phyloP scores from a whole-genome alignment of 345 rosid species.

The Pistacia atlantica region DNA sequence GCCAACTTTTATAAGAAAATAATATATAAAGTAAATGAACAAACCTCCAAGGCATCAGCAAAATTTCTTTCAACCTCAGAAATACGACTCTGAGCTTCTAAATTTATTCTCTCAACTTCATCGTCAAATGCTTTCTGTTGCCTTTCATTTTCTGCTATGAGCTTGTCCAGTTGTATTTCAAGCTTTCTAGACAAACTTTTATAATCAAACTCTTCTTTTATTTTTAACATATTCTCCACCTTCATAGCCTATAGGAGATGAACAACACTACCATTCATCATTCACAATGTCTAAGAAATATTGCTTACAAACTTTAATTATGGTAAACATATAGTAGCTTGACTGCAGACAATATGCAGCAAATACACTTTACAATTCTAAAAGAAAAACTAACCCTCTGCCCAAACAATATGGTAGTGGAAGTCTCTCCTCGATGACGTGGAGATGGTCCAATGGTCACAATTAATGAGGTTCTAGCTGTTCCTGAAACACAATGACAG shows the following conservation, averaged over 20 bases:
- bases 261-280: background rate
- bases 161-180: conserved; percentile 87
- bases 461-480: conserved; percentile 83
- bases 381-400: conserved; percentile 63
- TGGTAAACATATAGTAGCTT: background rate
- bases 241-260: conserved; percentile 80
- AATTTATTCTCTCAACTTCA: conserved; percentile 79
- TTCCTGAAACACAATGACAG: conserved; percentile 47
- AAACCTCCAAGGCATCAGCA: conserved; percentile 85
- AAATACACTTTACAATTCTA: conserved; percentile 8
- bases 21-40: conserved; percentile 21
- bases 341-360: conserved; percentile 3
- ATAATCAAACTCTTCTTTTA: conserved; percentile 98
- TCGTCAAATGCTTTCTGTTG: conserved; percentile 86
- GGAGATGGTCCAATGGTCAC: conserved; percentile 91
- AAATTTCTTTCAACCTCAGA: conserved; percentile 82
- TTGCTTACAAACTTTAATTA: background rate
- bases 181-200: conserved; percentile 94
- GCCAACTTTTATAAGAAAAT: background rate
- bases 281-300: background rate
- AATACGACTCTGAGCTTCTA: conserved; percentile 74
- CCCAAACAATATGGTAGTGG: conserved; percentile 87
- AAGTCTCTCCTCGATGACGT: conserved; percentile 87
- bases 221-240: conserved; percentile 98
- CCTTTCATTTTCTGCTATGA: conserved; percentile 92